These are phyloP conservation scores for Vaccinium vitisidaea DNA, from an alignment of 148 eudicot species.

Conservation along the genomic window DNA sequence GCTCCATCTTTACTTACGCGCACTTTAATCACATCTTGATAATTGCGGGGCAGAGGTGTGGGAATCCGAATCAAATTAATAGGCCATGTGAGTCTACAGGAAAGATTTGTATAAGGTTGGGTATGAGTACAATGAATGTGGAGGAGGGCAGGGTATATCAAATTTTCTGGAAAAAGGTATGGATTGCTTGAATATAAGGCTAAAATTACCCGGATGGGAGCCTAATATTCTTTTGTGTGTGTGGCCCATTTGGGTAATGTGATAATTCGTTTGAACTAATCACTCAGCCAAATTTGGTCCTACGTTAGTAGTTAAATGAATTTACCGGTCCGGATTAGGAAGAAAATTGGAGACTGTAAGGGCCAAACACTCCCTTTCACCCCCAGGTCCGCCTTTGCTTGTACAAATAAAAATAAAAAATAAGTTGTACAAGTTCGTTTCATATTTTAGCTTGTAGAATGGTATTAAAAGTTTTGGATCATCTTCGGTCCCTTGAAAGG, in stretches of 20 bases:
- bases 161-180: not conserved
- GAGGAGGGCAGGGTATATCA: not conserved
- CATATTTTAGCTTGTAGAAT: not conserved
- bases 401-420: too few species aligned
- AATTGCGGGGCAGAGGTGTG: not conserved
- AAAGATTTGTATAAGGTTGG: not conserved
- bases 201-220: not conserved
- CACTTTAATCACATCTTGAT: not conserved
- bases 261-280: not conserved
- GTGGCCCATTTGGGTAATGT: not conserved
- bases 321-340: not conserved
- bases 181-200: not conserved
- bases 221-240: slow-evolving; percentile 3
- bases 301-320: not conserved
- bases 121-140: not conserved
- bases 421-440: not conserved
- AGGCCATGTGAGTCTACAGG: not conserved
- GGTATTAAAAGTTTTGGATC: not conserved
- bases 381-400: too few species aligned
- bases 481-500: not conserved
- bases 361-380: too few species aligned
- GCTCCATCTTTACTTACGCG: too few species aligned
- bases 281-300: not conserved
- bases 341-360: too few species aligned
- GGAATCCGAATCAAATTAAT: not conserved